Evolutionary conservation across 2,329 filamentous ascomycete species (phyloP), one percentile per base, ranked within the genome.

Genomic region (Aspergillus sergii): DNA sequence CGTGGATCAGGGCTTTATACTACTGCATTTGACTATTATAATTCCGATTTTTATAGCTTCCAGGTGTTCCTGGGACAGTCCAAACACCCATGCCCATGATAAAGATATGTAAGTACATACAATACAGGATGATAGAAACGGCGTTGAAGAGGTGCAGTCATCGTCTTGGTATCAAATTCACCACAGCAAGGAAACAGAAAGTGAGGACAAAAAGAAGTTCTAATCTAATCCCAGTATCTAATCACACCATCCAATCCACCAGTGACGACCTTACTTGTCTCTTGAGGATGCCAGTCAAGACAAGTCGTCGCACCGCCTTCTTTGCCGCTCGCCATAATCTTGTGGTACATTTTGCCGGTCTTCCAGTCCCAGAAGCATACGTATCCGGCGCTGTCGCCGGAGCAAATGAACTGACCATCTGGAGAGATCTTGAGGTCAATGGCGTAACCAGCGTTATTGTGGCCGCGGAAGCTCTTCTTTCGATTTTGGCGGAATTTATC

Each of bases 291-390:
- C 94, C 95, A 99, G 76, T 91, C 91, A 62, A 95, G 87, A 69
- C 90, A 92, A n/a, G 93, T 92, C 60, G 97, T 85, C 6, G 94
- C 88, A 59, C 90, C 87, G 60, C 93, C 93, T 63, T 92, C 89
- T 28, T 82, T 82, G 6, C 80, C 80, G 43, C 80, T 80, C 2
- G 93, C 94, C 79, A 91, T 88, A 68, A 99, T 88, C 85, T 98
- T 98, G 81, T 97, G 93, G 80, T 93, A 97, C 93, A 99, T 94
- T 82, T 97, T 98, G 78, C 94, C 96, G 45, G 93, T 97, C 86
- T 99, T 99, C 92, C 94, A 99, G 79, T 98, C 95, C 93, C 94
- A 99, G 81, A 98, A 97, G 79, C 92, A 96, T 55, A 97, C 88
- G 73, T 88, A 97, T 41, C 96, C 95, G 19, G 88, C 93, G 58